These are phyloP conservation scores for Cucumis variabilis DNA, from an alignment of 331 rosid species.

Conservation along the genomic window DNA sequence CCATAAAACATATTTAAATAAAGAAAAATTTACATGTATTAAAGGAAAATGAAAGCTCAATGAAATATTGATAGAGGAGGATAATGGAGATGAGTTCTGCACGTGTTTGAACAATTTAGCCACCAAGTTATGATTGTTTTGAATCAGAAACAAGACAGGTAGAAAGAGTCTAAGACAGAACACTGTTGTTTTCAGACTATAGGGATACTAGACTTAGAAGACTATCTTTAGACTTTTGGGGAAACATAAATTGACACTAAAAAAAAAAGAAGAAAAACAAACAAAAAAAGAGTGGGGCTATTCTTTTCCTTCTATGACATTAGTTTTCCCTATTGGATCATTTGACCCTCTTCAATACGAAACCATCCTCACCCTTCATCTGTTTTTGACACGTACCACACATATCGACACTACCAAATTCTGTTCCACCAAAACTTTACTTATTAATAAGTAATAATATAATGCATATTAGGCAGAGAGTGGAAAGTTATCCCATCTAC, in stretches of 20 bases:
- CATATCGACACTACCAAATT: background rate
- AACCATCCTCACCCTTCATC: conserved; percentile 10
- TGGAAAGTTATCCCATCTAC: background rate
- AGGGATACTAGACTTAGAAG: background rate
- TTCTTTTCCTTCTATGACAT: conserved; percentile 12
- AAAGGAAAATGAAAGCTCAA: conserved; percentile 1
- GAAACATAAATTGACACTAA: background rate
- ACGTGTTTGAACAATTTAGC: conserved; percentile 22
- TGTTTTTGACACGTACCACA: background rate
- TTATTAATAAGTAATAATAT: background rate
- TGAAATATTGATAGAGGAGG: background rate
- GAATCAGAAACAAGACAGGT: conserved; percentile 11
- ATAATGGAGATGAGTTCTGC: background rate
- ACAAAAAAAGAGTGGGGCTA: conserved; percentile 1
- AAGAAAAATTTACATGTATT: background rate
- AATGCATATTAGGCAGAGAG: background rate
- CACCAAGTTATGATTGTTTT: conserved; percentile 22
- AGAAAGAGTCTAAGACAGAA: conserved; percentile 10
- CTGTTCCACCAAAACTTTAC: conserved; percentile 1
- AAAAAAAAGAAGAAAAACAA: background rate
- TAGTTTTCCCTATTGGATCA: conserved; percentile 17
- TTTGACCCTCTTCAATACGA: conserved; percentile 21
- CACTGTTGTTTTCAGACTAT: conserved; percentile 5
- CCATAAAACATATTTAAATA: too few species aligned
- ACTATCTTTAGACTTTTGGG: background rate